A percentile compares a stretch with the other conserved stretches of the same genome.
phyloP scores from a whole-genome alignment of 2,329 filamentous ascomycete genomes.

The Capronia epimyces region DNA sequence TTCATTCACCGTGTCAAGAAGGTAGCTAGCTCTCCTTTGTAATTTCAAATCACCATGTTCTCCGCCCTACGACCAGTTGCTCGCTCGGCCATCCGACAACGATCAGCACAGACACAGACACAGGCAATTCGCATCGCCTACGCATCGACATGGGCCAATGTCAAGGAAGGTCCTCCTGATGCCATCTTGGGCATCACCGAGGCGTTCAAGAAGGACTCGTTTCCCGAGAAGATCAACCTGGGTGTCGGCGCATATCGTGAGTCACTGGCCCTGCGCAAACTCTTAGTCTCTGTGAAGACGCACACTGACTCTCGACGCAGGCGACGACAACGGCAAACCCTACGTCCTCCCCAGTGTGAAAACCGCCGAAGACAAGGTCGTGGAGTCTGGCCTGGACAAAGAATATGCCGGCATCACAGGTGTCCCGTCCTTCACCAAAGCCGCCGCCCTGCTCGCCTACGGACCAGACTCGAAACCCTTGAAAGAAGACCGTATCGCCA shows the following conservation, averaged over 20 bases:
- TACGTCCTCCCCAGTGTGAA: conserved; percentile 93
- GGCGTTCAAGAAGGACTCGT: conserved; percentile 95
- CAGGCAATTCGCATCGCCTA: conserved; percentile 47
- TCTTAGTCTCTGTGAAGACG: neutral
- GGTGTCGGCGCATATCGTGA: conserved; percentile 93
- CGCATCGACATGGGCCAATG: conserved; percentile 81
- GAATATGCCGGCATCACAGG: conserved; percentile 70
- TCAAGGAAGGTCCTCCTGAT: conserved; percentile 82
- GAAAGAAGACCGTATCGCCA: conserved; percentile 68
- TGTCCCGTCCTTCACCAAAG: conserved; percentile 87
- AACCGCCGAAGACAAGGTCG: conserved; percentile 79
- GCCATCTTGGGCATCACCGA: conserved; percentile 68
- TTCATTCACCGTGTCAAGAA: too few species aligned
- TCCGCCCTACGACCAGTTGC: conserved; percentile 44
- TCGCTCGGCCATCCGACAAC: conserved; percentile 35
- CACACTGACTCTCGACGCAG: conserved; percentile 28
- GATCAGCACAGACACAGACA: conserved; percentile 27
- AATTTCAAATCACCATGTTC: conserved; percentile 45
- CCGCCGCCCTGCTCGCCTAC: conserved; percentile 86
- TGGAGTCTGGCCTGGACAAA: conserved; percentile 66
- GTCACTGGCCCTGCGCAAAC: conserved; percentile 19
- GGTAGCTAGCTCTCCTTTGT: too few species aligned
- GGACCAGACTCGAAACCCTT: conserved; percentile 72
- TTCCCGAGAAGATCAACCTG: conserved; percentile 95
- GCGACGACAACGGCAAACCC: conserved; percentile 92